Percentiles rank a stretch among this genome's conserved stretches.
Conservation (phyloP, 2,329 filamentous ascomycete species). For the Hortaea sp. region DNA sequence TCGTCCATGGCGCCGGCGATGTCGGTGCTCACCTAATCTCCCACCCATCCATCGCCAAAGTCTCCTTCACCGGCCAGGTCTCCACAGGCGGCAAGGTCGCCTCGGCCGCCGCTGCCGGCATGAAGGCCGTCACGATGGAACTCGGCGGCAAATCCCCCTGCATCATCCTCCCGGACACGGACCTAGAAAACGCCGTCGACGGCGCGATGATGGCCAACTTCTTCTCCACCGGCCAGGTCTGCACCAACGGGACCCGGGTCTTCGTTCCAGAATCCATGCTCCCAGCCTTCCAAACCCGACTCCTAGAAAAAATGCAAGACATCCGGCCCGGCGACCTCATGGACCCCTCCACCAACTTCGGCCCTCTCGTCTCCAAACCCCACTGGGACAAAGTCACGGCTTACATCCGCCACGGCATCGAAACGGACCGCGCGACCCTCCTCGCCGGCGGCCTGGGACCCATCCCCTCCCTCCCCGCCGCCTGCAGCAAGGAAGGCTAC, state of each 20-base stretch:
- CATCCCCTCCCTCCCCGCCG: constrained; percentile 37
- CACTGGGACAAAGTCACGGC: constrained; percentile 69
- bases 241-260: constrained; percentile 83
- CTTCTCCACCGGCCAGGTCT: constrained; percentile 83
- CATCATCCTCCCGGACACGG: constrained; percentile 69
- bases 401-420: constrained; percentile 67
- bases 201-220: constrained; percentile 92
- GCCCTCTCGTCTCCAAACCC: constrained; percentile 63
- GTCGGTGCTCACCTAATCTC: constrained; percentile 66
- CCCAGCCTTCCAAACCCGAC: constrained; percentile 53
- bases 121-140: constrained; percentile 92
- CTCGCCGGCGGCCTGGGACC: constrained; percentile 60
- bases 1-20: constrained; percentile 69
- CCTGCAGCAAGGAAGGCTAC: constrained; percentile 51
- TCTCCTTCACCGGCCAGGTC: constrained; percentile 84
- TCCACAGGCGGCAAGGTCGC: constrained; percentile 76
- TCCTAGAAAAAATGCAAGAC: constrained; percentile 60
- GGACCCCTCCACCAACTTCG: constrained; percentile 67
- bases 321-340: constrained; percentile 65
- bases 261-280: constrained; percentile 64
- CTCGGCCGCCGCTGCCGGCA: constrained; percentile 59
- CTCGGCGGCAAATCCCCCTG: constrained; percentile 78
- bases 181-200: constrained; percentile 70
- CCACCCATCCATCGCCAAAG: constrained; percentile 67
- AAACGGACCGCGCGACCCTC: constrained; percentile 62